phyloP scores from a whole-genome alignment of 2,329 filamentous ascomycete species.

The Talaromyces sp. region DNA sequence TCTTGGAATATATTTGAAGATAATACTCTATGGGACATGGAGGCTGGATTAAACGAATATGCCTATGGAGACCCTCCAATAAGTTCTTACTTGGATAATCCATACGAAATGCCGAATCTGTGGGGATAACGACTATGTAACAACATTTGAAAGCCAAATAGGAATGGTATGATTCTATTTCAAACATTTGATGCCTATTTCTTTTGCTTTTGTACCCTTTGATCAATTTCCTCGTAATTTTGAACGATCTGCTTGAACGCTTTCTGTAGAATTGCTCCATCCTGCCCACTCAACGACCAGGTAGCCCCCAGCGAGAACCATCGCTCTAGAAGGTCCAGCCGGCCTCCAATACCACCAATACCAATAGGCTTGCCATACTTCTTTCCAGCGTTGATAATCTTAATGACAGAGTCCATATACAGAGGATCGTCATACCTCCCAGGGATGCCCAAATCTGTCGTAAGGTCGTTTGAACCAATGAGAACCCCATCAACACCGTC shows the following conservation, averaged over 20 bases:
- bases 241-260: constrained; percentile 40
- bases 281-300: constrained; percentile 43
- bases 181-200: background rate
- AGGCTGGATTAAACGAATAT: constrained; percentile 37
- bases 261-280: constrained; percentile 40
- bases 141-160: background rate
- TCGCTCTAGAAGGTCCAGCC: constrained; percentile 47
- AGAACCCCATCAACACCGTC: constrained; percentile 49
- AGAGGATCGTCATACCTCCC: constrained; percentile 43
- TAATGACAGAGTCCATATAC: constrained; percentile 35
- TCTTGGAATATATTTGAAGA: constrained; percentile 21
- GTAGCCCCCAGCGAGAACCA: constrained; percentile 43
- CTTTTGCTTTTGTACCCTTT: constrained; percentile 16
- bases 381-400: constrained; percentile 24
- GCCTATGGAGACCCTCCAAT: constrained; percentile 29
- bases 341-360: constrained; percentile 43
- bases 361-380: constrained; percentile 17
- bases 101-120: constrained; percentile 10
- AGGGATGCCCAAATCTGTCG: constrained; percentile 48
- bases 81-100: constrained; percentile 12
- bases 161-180: background rate
- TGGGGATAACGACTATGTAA: background rate
- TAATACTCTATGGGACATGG: constrained; percentile 26
- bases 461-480: constrained; percentile 51
- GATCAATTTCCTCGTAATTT: constrained; percentile 31